Evolutionary conservation across 1,139 yeast species (phyloP), one percentile per base, ranked within the genome.

Genomic region (Candida neerlandica): DNA sequence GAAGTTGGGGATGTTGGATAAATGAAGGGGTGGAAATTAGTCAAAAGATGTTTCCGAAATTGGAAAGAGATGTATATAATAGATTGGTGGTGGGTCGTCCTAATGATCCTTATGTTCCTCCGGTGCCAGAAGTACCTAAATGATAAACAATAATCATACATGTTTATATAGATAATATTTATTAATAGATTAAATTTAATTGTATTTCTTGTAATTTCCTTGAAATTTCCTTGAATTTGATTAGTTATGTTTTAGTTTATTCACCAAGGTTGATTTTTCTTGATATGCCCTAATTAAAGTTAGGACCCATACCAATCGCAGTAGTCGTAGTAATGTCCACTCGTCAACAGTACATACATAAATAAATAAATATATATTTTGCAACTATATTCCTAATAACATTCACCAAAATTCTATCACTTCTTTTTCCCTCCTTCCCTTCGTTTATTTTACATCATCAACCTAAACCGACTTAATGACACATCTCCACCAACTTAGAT

Each of bases 1-100:
- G 96, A 0, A 78, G 96, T 0, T 81, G 84, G 70, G 89, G 95
- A 0, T 77, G 90, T 5, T 94, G 98, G 97, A 63, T 94, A 1
- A 73, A 78, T 50, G 84, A 84, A 45, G 97, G 97, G 2, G 96
- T 91, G 1, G 74, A 76, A 47, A 72, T 77, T 44, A 78, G 86
- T 1, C 66, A 73, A 30, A 76, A 80, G 50, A 43, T 75, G 12
- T 76, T 83, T 41, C 84, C 86, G 26, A 68, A 66, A 30, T 48
- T 80, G n/a, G 89, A 84, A 60, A 66, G 89, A 49, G 65, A 59
- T 37, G 55, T 81, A 16, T 79, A 78, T 55, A 47, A 57, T 3
- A 58, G 58, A 41, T 61, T 76, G 48, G 69, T 64, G 4, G 51
- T 61, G 9, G 59, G 51, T 32, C 55, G 67, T 49, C 41, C 49